Evolutionary conservation across 2,329 filamentous ascomycete species (phyloP).

Genomic region (Ophiostoma piceae): DNA sequence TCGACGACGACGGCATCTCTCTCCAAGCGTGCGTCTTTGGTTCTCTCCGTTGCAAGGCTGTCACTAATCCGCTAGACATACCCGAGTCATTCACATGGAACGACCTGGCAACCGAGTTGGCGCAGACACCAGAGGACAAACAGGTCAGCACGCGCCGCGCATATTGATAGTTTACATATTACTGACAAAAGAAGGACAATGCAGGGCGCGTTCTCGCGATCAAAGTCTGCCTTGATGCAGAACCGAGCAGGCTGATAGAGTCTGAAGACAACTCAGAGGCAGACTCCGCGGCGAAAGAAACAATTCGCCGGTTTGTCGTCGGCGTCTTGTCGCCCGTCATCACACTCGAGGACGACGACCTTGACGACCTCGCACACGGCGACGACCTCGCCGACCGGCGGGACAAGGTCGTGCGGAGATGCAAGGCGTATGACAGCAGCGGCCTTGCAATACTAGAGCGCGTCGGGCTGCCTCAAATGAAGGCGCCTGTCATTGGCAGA

Average conservation of each 20-base stretch:
- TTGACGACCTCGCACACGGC: constrained; percentile 12
- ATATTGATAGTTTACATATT: too few species aligned
- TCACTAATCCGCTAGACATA: constrained; percentile 9
- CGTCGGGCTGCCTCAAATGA: constrained; percentile 26
- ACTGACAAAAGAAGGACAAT: constrained; percentile 8
- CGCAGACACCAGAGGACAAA: constrained; percentile 8
- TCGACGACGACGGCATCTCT: background rate
- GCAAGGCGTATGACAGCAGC: constrained; percentile 11
- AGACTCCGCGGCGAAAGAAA: background rate
- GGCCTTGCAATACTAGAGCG: constrained; percentile 19
- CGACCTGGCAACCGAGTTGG: constrained; percentile 21
- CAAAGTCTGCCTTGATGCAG: constrained; percentile 17
- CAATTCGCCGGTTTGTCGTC: constrained; percentile 22
- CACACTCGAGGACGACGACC: background rate
- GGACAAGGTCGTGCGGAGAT: constrained; percentile 17
- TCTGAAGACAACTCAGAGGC: background rate
- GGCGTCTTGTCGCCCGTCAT: constrained; percentile 23
- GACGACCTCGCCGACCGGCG: constrained; percentile 14
- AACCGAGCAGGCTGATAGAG: constrained; percentile 14
- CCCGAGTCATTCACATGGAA: constrained; percentile 22
- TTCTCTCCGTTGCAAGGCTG: background rate
- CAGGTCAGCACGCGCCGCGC: background rate
- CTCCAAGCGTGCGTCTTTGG: background rate
- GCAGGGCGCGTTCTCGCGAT: constrained; percentile 19
- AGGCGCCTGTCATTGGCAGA: background rate